A percentile compares a stretch with the other conserved stretches of the same genome.
phyloP scores from a whole-genome alignment of 2,329 filamentous ascomycete genomes.

The Pseudogymnoascus pannorum region DNA sequence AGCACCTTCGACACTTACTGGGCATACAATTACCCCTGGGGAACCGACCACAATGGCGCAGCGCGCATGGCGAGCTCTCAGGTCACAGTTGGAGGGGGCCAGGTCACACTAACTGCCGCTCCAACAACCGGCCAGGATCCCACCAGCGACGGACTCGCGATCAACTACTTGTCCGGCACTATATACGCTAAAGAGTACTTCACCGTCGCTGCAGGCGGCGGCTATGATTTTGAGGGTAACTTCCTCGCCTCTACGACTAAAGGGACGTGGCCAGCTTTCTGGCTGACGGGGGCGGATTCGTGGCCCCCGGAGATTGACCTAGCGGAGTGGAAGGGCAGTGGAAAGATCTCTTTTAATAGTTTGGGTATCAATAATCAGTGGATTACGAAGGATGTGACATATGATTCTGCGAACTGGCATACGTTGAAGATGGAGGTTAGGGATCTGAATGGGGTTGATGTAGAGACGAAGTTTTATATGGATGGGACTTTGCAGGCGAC shows the following conservation, averaged over 20 bases:
- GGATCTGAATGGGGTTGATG: conserved; percentile 43
- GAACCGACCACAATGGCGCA: conserved; percentile 49
- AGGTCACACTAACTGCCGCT: conserved; percentile 17
- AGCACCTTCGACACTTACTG: conserved; percentile 38
- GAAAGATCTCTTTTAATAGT: conserved; percentile 50
- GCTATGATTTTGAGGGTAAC: conserved; percentile 33
- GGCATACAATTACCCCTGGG: conserved; percentile 50
- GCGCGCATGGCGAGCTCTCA: conserved; percentile 46
- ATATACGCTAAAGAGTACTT: conserved; percentile 37
- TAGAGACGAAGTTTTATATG: conserved; percentile 47
- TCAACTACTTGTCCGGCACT: conserved; percentile 42
- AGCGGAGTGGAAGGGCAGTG: conserved; percentile 52
- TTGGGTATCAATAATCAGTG: conserved; percentile 43
- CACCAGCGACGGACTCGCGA: conserved; percentile 28
- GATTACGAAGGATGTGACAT: conserved; percentile 40
- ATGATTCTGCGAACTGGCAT: conserved; percentile 41
- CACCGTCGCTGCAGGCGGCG: conserved; percentile 32
- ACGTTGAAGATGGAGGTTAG: conserved; percentile 43
- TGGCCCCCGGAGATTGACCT: conserved; percentile 56
- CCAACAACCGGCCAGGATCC: conserved; percentile 22
- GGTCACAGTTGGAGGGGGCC: conserved; percentile 30
- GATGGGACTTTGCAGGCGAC: conserved; percentile 42
- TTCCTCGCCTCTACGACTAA: conserved; percentile 35
- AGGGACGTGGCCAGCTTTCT: conserved; percentile 51
- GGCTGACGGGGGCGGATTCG: conserved; percentile 45